phyloP scores from a whole-genome alignment of 1,139 yeast genomes.

The Geotrichum reessii region DNA sequence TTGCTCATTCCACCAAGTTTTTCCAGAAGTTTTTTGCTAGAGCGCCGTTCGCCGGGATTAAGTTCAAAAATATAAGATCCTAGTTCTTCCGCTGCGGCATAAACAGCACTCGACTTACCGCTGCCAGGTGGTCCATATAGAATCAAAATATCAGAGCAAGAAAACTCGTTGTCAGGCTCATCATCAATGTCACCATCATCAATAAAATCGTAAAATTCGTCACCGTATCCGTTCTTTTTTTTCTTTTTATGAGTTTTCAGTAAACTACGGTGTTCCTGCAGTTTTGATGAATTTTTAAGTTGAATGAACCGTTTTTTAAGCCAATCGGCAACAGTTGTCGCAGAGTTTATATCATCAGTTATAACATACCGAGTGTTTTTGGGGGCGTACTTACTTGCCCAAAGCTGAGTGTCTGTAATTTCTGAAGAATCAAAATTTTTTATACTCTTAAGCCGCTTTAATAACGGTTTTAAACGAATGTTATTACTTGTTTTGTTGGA shows the following conservation, averaged over 20 bases:
- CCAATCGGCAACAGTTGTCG: slow-evolving; percentile 23
- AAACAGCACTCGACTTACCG: slow-evolving; percentile 73
- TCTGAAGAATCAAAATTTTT: not conserved
- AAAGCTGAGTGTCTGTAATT: slow-evolving; percentile 1
- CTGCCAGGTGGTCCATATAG: slow-evolving; percentile 67
- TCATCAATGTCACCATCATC: slow-evolving; percentile 38
- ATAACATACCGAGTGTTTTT: slow-evolving; percentile 15
- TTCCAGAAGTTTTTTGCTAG: slow-evolving; percentile 62
- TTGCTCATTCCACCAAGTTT: slow-evolving; percentile 75
- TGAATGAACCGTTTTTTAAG: slow-evolving; percentile 18
- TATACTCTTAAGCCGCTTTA: not conserved
- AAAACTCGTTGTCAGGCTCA: slow-evolving; percentile 28
- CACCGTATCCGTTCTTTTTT: slow-evolving; percentile 18
- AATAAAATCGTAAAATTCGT: slow-evolving; percentile 44
- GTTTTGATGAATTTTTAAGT: slow-evolving; percentile 5
- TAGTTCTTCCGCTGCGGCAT: slow-evolving; percentile 60
- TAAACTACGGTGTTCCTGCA: not conserved
- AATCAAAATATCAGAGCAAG: slow-evolving; percentile 39
- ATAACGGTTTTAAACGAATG: not conserved
- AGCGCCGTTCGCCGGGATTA: slow-evolving; percentile 65
- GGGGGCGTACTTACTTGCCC: slow-evolving; percentile 15
- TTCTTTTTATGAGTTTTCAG: slow-evolving; percentile 21
- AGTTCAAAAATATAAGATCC: slow-evolving; percentile 77
- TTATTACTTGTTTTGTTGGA: not conserved
- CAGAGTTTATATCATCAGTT: slow-evolving; percentile 17